A percentile compares a stretch with the other conserved stretches of the same genome.
Conservation (phyloP, 2,329 filamentous ascomycete species). For the Ceratocystis cubensis region DNA sequence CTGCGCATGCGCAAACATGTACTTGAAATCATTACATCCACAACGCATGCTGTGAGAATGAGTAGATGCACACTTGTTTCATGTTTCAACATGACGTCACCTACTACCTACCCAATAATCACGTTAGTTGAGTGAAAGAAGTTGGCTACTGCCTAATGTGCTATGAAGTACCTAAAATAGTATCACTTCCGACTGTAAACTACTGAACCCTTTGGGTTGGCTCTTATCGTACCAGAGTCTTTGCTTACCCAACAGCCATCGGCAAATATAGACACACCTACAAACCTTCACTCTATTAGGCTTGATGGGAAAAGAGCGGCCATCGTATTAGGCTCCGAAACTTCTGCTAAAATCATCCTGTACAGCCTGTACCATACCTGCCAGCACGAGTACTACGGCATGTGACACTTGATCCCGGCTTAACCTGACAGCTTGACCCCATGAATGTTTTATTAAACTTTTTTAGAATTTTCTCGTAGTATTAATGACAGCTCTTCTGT, state of each 20-base stretch:
- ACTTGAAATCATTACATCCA: not conserved
- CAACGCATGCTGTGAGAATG: too few relatives aligned
- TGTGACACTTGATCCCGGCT: conserved; percentile 4
- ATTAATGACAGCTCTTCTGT: not conserved
- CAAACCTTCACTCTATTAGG: not conserved
- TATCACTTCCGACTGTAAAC: not conserved
- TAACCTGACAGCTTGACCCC: not conserved
- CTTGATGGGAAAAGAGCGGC: not conserved
- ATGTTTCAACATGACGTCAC: not conserved
- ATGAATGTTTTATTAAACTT: not conserved
- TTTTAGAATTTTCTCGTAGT: not conserved
- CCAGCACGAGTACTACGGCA: not conserved
- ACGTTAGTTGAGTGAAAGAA: not conserved
- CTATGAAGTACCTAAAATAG: not conserved
- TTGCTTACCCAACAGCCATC: too few relatives aligned
- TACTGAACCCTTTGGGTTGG: not conserved
- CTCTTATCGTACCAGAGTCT: too few relatives aligned
- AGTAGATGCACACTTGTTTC: not conserved
- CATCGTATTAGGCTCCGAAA: not conserved
- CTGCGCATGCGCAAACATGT: too few relatives aligned
- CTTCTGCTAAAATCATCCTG: not conserved
- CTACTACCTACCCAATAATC: not conserved
- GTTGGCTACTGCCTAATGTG: not conserved
- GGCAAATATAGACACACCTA: too few relatives aligned
- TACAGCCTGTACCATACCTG: not conserved